Evolutionary conservation across 306 rosid species (phyloP), one percentile per base, ranked within the genome.

Genomic region (Acmispon strigosus): DNA sequence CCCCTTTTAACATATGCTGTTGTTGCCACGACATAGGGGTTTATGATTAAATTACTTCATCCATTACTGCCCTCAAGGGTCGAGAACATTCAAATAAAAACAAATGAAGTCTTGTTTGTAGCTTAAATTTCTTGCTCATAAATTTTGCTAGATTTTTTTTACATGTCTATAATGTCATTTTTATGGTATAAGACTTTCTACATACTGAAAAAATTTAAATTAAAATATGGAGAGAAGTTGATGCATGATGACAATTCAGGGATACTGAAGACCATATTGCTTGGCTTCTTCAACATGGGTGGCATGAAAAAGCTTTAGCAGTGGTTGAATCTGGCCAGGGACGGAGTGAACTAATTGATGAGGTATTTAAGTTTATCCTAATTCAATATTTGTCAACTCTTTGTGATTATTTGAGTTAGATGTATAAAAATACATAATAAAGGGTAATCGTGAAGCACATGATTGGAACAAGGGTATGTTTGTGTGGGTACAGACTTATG

Each of bases 211-310:
- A 63, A 24, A 10, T 8, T 5, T 36, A 13, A 50, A 57, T 27
- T 48, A 37, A 48, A 75, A 44, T 43, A 43, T 66, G 51, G 41
- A 66, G 71, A 59, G 29, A 74, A 69, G 24, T 58, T 69, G 43
- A 78, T 81, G 74, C 69, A 12, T 83, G 62, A 57, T 73, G 37
- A 65, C 79, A 70, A 50, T 64, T 64, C 81, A 94, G 99, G 90
- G 99, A 94, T 87, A 83, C 99, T 8, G 97, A 94, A 77, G 99
- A 94, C 86, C 99, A 94, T 82, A 94, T 94, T 78, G 81, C 97
- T 19, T 94, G 99, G 99, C 95, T 94, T 81, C 96, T 94, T 82
- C 88, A 91, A 84, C 99, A 94, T 59, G 92, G 95, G 9, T 89
- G 95, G 81, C 99, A 94, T 70, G 99, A 94, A 80, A 94, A 89